Conservation (phyloP, 2,329 filamentous ascomycete species). For the Microcyclosporella mali region DNA sequence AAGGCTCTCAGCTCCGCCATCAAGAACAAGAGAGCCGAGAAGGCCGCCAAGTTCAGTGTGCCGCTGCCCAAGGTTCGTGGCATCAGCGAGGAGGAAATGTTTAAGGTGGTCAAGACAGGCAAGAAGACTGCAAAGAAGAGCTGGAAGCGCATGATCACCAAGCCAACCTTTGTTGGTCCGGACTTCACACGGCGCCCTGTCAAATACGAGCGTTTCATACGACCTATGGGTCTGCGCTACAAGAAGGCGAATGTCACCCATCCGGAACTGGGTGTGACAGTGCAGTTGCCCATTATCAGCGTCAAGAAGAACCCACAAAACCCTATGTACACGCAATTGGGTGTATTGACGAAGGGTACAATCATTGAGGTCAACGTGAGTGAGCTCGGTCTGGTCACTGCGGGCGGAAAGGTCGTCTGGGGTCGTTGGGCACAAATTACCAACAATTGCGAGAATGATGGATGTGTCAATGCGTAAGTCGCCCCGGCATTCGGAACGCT, state of each 20-base stretch:
- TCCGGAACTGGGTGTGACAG: conserved; percentile 76
- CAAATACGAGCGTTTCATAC: conserved; percentile 58
- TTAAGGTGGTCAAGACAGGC: conserved; percentile 91
- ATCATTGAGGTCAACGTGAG: conserved; percentile 88
- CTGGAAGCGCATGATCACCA: conserved; percentile 64
- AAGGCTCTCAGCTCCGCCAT: conserved; percentile 78
- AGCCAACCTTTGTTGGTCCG: conserved; percentile 80
- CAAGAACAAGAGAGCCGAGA: conserved; percentile 92
- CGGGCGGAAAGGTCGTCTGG: conserved; percentile 90
- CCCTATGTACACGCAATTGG: conserved; percentile 85
- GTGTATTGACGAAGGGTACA: conserved; percentile 79
- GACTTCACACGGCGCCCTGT: conserved; percentile 79
- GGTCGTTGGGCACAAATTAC: conserved; percentile 72
- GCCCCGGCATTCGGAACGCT: background rate
- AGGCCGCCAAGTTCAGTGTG: conserved; percentile 87
- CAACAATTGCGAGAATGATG: conserved; percentile 56
- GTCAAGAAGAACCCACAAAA: conserved; percentile 85
- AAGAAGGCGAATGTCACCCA: conserved; percentile 67
- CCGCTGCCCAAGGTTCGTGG: conserved; percentile 90
- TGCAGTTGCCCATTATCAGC: conserved; percentile 61
- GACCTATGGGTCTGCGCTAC: conserved; percentile 67
- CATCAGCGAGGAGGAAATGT: conserved; percentile 95
- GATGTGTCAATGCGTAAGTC: conserved; percentile 25
- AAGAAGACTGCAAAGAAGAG: conserved; percentile 88
- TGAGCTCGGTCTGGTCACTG: conserved; percentile 84